Base-by-base conservation (phyloP, 2,329 filamentous ascomycete species). In the Tolypocladium capitatum region DNA sequence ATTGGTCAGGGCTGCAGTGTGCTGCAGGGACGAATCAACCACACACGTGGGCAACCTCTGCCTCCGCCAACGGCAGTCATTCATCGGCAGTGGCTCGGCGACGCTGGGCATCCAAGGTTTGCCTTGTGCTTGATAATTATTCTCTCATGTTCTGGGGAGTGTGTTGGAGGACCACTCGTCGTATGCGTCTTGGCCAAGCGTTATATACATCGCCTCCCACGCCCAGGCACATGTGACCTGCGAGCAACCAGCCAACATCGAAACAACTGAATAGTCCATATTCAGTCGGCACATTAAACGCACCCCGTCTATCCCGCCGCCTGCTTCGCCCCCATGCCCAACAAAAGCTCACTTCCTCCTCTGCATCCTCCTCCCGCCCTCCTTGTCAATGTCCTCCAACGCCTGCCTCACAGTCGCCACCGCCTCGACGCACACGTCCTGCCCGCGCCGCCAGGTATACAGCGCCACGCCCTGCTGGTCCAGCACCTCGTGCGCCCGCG, bases 361-460 rank as follows among this genome's bases (percentile, higher is more conserved):
- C 36, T n/a, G 21, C 36, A 9, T 24, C 40, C 16, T 33, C 43
- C 35, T 28, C 28, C 31, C 49, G 50, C 49, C 52, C 46, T 51
- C 48, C 27, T 54, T 56, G 11, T 60, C 64, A 62, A 75, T 65
- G 33, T 71, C 67, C 48, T 58, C 64, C 57, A 79, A 56, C 30
- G 73, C 74, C 51, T 73, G 69, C 61, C 74, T 73, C 4, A 88
- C 77, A 49, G 89, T 73, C 14, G 72, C 76, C 46, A 81, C 71
- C 3, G 83, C 81, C 62, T 86, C 82, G 1, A 70, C 70, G 48
- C 78, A 70, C 8, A 86, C 83, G 66, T 92, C 86, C 28, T 73
- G 70, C 0, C 86, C 86, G 11, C 74, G 75, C 38, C 83, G 73
- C 86, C 86, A 92, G 20, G 76, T 86, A 52, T 84, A 78, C 33